Base-by-base conservation (phyloP, 2,329 filamentous ascomycete genomes). In the Talaromyces sp. region DNA sequence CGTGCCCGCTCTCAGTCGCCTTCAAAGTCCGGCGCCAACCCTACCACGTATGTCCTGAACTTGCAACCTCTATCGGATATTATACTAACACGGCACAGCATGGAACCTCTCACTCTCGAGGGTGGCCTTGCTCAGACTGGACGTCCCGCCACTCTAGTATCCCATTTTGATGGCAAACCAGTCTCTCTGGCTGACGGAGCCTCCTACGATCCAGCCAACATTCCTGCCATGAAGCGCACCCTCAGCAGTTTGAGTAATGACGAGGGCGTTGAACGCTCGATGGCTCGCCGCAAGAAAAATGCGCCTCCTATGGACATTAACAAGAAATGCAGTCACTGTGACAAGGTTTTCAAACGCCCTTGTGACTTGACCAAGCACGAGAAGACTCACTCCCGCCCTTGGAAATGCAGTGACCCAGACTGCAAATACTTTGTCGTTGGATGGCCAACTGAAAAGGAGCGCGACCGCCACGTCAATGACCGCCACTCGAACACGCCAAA, bases 281-380 rank as follows among this genome's bases (percentile, higher is more conserved):
- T 97, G 93, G 93, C 93, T 61, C 89, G 93, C 61, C 89, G 92
- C 66, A 96, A 96, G 85, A 96, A 96, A 85, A 93, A 93, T 62
- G 91, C 91, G 38, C 89, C 87, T 56, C 89, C 90, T 6, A 90
- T 93, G 76, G 89, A 96, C 75, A 86, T 93, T 55, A 87, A 90
- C 54, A 89, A 93, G 77, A 86, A 86, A 68, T 96, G 91, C 81
- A 83, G 84, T 64, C 85, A 92, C 71, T 98, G 93, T 78, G 87
- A 86, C 75, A 97, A 96, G 78, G 86, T 93, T 75, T 98, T 98
- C 81, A 96, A 95, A 78, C 88, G 95, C 64, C 91, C 91, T n/a
- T 98, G 95, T 76, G 95, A 99, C 74, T 81, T 98, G 62, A 97
- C 92, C 66, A 98, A 98, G 82, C 95, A 99, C 77, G 90, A 96